These are phyloP conservation scores for Boletus vinaceobasis DNA, from an alignment of 768 basidiomycete genomes.

Conservation along the genomic window DNA sequence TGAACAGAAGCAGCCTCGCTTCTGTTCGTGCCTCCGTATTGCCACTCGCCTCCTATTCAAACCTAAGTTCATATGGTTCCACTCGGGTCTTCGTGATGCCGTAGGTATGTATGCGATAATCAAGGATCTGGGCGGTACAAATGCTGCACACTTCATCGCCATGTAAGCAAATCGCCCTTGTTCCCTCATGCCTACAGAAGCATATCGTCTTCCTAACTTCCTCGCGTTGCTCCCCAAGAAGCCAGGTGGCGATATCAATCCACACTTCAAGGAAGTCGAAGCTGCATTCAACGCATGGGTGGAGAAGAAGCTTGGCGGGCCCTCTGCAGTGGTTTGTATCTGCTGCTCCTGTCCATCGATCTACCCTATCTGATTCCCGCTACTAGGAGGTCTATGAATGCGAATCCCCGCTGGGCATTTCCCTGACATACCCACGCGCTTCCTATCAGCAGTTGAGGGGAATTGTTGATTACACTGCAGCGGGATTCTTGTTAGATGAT, in stretches of 20 bases:
- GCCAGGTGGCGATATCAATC: constrained; percentile 27
- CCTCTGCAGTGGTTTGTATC: background rate
- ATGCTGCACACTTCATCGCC: background rate
- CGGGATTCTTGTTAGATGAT: background rate
- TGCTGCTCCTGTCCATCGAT: too few species aligned
- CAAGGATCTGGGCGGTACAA: background rate
- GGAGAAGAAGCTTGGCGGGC: background rate
- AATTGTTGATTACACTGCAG: background rate
- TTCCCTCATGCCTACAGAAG: background rate
- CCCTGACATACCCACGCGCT: background rate
- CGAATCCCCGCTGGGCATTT: background rate
- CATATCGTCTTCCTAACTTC: constrained; percentile 25
- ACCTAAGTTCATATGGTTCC: background rate
- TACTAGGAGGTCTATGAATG: constrained; percentile 25
- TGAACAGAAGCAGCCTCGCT: too few species aligned
- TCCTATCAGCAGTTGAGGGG: background rate
- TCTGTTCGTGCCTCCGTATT: too few species aligned
- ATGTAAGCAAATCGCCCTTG: background rate
- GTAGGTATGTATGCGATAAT: background rate
- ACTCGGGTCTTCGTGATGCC: too few species aligned
- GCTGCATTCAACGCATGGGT: constrained; percentile 2
- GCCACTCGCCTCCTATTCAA: too few species aligned
- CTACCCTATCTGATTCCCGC: background rate
- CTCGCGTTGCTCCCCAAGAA: constrained; percentile 25
- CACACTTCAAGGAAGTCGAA: constrained; percentile 23